Evolutionary conservation across 2,329 filamentous ascomycete genomes (phyloP).

Genomic region (Catunica adiposa): DNA sequence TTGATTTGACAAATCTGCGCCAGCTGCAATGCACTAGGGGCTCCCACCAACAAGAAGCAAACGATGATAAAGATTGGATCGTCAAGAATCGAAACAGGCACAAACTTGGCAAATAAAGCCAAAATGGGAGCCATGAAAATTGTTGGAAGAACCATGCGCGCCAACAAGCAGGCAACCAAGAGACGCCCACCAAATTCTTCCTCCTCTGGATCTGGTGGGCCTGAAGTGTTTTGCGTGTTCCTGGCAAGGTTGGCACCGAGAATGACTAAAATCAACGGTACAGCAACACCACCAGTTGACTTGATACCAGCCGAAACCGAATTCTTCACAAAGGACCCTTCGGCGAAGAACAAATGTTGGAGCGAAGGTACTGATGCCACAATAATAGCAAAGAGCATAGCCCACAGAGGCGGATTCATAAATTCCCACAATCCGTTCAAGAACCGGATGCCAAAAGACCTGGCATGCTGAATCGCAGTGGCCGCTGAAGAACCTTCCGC

Average conservation of each 20-base stretch:
- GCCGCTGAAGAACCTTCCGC: not conserved
- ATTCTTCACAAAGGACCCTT: conserved; percentile 81
- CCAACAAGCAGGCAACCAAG: conserved; percentile 68
- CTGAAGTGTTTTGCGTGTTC: conserved; percentile 61
- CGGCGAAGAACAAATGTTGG: conserved; percentile 72
- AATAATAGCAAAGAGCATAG: conserved; percentile 81
- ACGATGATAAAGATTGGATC: conserved; percentile 98
- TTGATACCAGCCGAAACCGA: conserved; percentile 76
- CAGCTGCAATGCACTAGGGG: conserved; percentile 81
- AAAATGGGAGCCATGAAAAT: conserved; percentile 83
- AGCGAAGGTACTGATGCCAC: conserved; percentile 75
- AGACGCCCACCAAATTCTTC: conserved; percentile 53
- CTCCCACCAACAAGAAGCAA: conserved; percentile 88
- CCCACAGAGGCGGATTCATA: conserved; percentile 97
- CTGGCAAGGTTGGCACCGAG: conserved; percentile 86
- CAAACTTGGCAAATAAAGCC: conserved; percentile 72
- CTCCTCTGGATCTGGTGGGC: conserved; percentile 51
- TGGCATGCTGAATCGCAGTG: not conserved
- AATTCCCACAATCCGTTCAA: conserved; percentile 65
- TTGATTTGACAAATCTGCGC: conserved; percentile 99
- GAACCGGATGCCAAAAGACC: conserved; percentile 24
- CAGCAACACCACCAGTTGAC: conserved; percentile 78
- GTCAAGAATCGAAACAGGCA: conserved; percentile 84
- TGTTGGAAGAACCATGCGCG: conserved; percentile 84
- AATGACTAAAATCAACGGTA: conserved; percentile 88